phyloP scores from a whole-genome alignment of 1,139 yeast species.

The Hyphopichia fennica region DNA sequence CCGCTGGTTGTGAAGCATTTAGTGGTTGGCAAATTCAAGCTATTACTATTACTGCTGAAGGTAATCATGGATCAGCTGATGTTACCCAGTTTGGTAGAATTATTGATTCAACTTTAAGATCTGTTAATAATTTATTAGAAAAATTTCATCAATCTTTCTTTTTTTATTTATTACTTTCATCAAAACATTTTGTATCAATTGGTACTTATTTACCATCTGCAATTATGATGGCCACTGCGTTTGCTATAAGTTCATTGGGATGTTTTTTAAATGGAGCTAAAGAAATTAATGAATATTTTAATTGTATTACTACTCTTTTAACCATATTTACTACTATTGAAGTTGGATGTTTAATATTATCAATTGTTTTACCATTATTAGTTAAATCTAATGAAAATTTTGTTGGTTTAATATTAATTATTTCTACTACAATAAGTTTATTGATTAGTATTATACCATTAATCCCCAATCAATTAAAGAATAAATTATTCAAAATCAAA shows the following conservation, averaged over 20 bases:
- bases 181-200: constrained; percentile 81
- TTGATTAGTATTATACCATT: constrained; percentile 21
- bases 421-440: constrained; percentile 18
- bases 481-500: constrained; percentile 8
- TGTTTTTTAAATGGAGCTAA: constrained; percentile 49
- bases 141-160: constrained; percentile 97
- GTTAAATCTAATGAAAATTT: constrained; percentile 6
- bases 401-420: constrained; percentile 17
- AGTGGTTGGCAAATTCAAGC: constrained; percentile 98
- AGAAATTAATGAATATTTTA: constrained; percentile 20
- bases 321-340: constrained; percentile 36
- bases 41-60: constrained; percentile 70
- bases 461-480: constrained; percentile 9
- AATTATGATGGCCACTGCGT: constrained; percentile 67
- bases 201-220: constrained; percentile 94
- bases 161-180: constrained; percentile 81
- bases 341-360: constrained; percentile 21
- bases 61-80: constrained; percentile 61
- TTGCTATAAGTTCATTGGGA: constrained; percentile 69
- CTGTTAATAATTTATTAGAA: constrained; percentile 89
- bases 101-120: constrained; percentile 81
- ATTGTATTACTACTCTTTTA: constrained; percentile 26
- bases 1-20: constrained; percentile 83
- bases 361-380: constrained; percentile 2
- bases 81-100: constrained; percentile 91